Percentiles rank a stretch among this genome's conserved stretches.
Conservation (phyloP, 2,329 filamentous ascomycete species). For the Fusarium cyanostomum region DNA sequence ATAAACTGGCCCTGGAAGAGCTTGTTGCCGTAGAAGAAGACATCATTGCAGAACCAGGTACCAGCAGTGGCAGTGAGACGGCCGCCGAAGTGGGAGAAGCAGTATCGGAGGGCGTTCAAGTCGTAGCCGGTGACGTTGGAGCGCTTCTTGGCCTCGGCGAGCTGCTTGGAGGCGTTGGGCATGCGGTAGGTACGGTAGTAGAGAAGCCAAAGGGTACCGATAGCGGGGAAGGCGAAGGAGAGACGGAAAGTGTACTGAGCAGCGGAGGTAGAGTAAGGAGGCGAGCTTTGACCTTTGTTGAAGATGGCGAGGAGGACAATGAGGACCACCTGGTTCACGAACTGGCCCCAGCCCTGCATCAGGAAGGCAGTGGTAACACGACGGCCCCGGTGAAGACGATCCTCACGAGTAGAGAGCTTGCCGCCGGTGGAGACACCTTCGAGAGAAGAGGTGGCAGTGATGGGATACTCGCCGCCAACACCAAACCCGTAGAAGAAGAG, state of each 20-base stretch:
- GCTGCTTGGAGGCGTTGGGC: conserved; percentile 85
- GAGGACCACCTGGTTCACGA: conserved; percentile 90
- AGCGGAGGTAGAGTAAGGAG: conserved; percentile 79
- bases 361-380: conserved; percentile 96
- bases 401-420: conserved; percentile 87
- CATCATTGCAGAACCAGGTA: conserved; percentile 94
- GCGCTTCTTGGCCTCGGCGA: conserved; percentile 85
- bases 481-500: conserved; percentile 79
- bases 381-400: conserved; percentile 93
- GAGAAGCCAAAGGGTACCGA: conserved; percentile 92
- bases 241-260: conserved; percentile 92
- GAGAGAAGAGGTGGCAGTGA: conserved; percentile 95
- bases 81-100: conserved; percentile 84
- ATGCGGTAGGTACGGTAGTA: conserved; percentile 98
- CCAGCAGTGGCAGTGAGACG: conserved; percentile 87
- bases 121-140: conserved; percentile 92
- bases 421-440: conserved; percentile 88
- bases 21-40: conserved; percentile 99
- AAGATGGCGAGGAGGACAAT: conserved; percentile 89
- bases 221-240: conserved; percentile 89
- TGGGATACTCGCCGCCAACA: conserved; percentile 90
- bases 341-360: conserved; percentile 99
- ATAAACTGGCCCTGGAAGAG: conserved; percentile 95
- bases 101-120: conserved; percentile 79
- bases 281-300: conserved; percentile 77